Evolutionary conservation across 805 yeast genomes (phyloP).

Genomic region (Candida qinlingensis): DNA sequence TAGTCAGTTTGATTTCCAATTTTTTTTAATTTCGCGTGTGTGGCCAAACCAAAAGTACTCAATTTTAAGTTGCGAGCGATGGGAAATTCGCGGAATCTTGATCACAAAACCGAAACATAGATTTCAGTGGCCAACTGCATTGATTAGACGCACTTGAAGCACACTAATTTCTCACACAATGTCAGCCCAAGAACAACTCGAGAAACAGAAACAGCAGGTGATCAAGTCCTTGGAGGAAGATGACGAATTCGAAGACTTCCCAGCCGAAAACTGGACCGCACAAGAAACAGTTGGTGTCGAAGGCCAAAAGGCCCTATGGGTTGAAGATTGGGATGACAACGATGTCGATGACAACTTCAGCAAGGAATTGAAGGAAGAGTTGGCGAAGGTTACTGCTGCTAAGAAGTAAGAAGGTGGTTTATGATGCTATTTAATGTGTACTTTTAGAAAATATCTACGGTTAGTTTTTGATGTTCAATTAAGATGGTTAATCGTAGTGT

Average conservation of each 20-base stretch:
- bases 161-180: neutral
- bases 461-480: too few species aligned
- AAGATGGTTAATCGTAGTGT: too few species aligned
- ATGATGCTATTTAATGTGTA: neutral
- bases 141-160: too few species aligned
- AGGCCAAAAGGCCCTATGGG: constrained; percentile 72
- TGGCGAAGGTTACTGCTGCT: constrained; percentile 21
- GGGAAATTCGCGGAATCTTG: too few species aligned
- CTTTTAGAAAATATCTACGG: neutral
- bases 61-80: too few species aligned
- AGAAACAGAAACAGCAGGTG: constrained; percentile 22
- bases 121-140: too few species aligned
- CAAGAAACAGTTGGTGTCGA: constrained; percentile 46
- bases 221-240: constrained; percentile 85
- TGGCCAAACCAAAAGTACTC: neutral
- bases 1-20: neutral
- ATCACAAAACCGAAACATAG: too few species aligned
- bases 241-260: constrained; percentile 96
- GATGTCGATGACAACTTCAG: constrained; percentile 90
- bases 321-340: constrained; percentile 96
- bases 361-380: constrained; percentile 48
- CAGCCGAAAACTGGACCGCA: constrained; percentile 81
- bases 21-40: neutral
- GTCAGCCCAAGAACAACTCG: constrained; percentile 12
- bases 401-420: constrained; percentile 9